phyloP scores from a whole-genome alignment of 1,284 basidiomycete genomes.

The Cutaneotrichosporon cyanovorans region DNA sequence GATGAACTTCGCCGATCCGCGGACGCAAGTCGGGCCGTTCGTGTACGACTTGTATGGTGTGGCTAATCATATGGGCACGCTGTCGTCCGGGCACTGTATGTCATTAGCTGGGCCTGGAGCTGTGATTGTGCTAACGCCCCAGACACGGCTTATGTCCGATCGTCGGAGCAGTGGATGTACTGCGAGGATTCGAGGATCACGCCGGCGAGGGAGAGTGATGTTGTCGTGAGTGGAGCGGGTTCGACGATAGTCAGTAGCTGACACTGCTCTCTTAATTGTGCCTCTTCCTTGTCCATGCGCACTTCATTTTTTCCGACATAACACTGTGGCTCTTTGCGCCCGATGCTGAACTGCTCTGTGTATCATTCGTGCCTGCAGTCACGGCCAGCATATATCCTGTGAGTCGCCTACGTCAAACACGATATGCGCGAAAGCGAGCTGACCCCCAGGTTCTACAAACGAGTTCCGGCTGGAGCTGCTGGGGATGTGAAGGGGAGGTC shows the following conservation, averaged over 20 bases:
- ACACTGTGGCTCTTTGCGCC: not conserved
- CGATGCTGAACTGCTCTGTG: conserved; percentile 4
- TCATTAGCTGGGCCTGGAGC: conserved; percentile 14
- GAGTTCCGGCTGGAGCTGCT: conserved; percentile 19
- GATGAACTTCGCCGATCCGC: conserved; percentile 57
- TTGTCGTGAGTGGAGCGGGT: conserved; percentile 59
- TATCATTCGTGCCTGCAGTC: conserved; percentile 51
- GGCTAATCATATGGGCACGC: conserved; percentile 83
- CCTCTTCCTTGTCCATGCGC: too few species aligned
- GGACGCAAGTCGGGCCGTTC: conserved; percentile 73
- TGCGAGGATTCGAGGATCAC: conserved; percentile 78
- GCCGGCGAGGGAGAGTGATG: conserved; percentile 62
- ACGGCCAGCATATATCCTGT: conserved; percentile 78
- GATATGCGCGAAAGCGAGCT: not conserved
- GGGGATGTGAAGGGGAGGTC: too few species aligned
- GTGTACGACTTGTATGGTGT: conserved; percentile 82
- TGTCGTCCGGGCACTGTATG: conserved; percentile 88
- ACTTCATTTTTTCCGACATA: too few species aligned
- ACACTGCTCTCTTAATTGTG: too few species aligned
- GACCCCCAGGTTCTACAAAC: conserved; percentile 40
- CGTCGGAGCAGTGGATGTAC: conserved; percentile 73
- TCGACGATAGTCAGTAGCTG: too few species aligned
- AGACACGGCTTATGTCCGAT: conserved; percentile 76
- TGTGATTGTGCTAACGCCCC: conserved; percentile 2
- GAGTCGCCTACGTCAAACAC: conserved; percentile 38